These are phyloP conservation scores for Claviceps maximensis DNA, from an alignment of 2,329 filamentous ascomycete genomes.

Conservation along the genomic window DNA sequence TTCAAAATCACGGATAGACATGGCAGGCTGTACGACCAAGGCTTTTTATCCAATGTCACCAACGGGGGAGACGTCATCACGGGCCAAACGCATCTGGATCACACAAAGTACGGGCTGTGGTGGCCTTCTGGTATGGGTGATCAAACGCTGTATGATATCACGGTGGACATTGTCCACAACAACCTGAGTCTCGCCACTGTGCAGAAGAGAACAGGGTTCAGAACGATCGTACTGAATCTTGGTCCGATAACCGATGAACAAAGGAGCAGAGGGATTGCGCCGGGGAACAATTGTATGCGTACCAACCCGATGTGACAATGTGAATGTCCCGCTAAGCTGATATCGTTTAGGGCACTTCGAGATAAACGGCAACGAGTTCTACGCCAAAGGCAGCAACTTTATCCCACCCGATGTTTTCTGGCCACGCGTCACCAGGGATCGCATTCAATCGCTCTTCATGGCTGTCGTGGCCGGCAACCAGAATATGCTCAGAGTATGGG, in stretches of 20 bases:
- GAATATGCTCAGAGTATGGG: slow-evolving; percentile 52
- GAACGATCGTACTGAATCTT: slow-evolving; percentile 47
- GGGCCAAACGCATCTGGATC: slow-evolving; percentile 30
- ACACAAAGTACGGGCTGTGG: slow-evolving; percentile 39
- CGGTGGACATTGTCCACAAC: slow-evolving; percentile 30
- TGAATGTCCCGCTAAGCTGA: background rate
- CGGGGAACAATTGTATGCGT: slow-evolving; percentile 23
- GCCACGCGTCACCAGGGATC: slow-evolving; percentile 34
- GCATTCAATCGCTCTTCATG: slow-evolving; percentile 34
- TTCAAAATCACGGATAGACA: slow-evolving; percentile 31
- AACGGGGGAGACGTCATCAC: slow-evolving; percentile 30
- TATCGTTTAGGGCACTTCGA: slow-evolving; percentile 42
- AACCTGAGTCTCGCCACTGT: slow-evolving; percentile 19
- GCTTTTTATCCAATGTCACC: slow-evolving; percentile 20
- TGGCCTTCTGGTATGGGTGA: slow-evolving; percentile 45
- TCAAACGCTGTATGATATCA: slow-evolving; percentile 45
- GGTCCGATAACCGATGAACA: slow-evolving; percentile 39
- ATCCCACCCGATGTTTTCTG: slow-evolving; percentile 11
- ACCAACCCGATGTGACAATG: background rate
- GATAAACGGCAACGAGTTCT: slow-evolving; percentile 50
- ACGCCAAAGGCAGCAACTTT: slow-evolving; percentile 24
- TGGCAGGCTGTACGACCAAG: slow-evolving; percentile 23
- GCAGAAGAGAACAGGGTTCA: slow-evolving; percentile 44
- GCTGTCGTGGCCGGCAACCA: slow-evolving; percentile 42
- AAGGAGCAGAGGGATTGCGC: slow-evolving; percentile 32